Conservation (phyloP, 352 stramenopile genomes). For the Peronospora destructor region DNA sequence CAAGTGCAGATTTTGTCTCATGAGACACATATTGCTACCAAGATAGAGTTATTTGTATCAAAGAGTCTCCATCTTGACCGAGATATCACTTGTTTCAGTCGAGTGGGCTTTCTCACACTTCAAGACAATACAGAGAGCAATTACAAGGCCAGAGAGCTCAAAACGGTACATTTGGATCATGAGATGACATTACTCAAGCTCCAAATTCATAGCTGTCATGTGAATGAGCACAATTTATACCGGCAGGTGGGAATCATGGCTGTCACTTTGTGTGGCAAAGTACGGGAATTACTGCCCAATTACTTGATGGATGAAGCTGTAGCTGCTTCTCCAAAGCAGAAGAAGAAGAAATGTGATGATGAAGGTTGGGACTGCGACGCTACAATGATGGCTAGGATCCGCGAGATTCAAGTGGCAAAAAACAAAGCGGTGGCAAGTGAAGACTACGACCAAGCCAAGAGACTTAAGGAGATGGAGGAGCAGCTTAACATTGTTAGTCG, state of each 20-base stretch:
- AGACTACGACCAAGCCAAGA: conserved; percentile 88
- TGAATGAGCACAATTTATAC: conserved; percentile 87
- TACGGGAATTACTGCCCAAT: conserved; percentile 40
- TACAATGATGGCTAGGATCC: conserved; percentile 81
- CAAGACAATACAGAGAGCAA: conserved; percentile 80
- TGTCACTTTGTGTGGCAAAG: conserved; percentile 79
- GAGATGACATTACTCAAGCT: conserved; percentile 82
- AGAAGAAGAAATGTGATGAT: neutral
- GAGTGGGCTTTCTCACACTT: conserved; percentile 81
- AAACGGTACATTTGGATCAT: conserved; percentile 88
- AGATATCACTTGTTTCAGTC: conserved; percentile 51
- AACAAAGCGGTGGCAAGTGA: conserved; percentile 80
- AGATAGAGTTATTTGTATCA: conserved; percentile 89
- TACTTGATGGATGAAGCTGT: conserved; percentile 41
- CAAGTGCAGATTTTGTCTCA: conserved; percentile 90
- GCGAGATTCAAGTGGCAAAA: conserved; percentile 84
- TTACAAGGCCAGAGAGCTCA: conserved; percentile 88
- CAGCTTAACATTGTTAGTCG: conserved; percentile 86
- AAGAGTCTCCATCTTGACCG: conserved; percentile 26
- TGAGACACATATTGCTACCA: conserved; percentile 88
- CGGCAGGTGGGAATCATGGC: conserved; percentile 89
- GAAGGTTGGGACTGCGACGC: conserved; percentile 54
- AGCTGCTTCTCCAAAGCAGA: conserved; percentile 18
- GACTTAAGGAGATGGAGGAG: conserved; percentile 80
- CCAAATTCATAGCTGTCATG: conserved; percentile 83